Evolutionary conservation across 169 alveolate species (phyloP).

Genomic region (Amoebophrya sp.): DNA sequence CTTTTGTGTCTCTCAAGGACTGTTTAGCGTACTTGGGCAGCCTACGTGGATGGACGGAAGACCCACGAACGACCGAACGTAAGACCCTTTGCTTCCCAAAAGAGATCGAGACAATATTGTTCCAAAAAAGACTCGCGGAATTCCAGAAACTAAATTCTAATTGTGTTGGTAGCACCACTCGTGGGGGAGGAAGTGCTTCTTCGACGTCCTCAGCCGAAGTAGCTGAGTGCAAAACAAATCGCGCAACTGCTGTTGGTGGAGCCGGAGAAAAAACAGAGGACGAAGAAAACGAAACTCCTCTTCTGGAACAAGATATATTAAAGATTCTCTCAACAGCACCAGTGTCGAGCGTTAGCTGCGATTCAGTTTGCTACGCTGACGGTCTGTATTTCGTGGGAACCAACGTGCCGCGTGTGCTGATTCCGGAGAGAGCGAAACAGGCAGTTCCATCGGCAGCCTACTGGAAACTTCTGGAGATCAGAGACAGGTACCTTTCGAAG

Average conservation of each 20-base stretch:
- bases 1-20: background rate
- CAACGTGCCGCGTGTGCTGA: background rate
- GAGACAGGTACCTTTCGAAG: background rate
- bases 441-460: background rate
- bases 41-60: background rate
- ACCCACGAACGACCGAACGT: background rate
- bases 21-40: background rate
- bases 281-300: background rate
- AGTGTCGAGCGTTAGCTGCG: background rate
- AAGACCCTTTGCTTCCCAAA: background rate
- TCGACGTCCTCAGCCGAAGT: too few species aligned
- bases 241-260: background rate
- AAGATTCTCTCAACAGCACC: too few species aligned
- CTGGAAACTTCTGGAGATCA: slow-evolving; percentile 6
- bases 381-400: background rate
- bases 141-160: too few species aligned
- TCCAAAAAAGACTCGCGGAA: background rate
- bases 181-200: too few species aligned
- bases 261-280: background rate
- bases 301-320: too few species aligned
- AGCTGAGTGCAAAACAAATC: too few species aligned
- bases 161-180: too few species aligned
- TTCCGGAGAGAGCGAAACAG: background rate
- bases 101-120: background rate
- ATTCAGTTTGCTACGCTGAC: background rate